Conservation (phyloP, 83 land plant species). For the Thuja plicata region DNA sequence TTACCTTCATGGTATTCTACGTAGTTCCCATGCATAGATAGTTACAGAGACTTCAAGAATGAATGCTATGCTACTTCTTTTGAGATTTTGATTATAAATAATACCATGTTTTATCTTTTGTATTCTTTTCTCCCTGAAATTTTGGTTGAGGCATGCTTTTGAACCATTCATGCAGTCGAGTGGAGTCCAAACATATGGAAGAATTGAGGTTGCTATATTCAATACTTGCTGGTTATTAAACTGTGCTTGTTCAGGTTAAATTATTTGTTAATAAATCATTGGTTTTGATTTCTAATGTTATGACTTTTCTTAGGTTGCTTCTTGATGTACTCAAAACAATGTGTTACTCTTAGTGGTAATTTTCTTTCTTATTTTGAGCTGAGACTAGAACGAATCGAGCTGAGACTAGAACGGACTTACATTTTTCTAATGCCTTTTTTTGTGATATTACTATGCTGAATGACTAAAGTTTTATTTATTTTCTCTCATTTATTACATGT, state of each 20-base stretch:
- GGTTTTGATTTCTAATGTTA: background rate
- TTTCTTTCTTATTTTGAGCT: background rate
- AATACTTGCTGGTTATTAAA: background rate
- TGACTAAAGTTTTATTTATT: background rate
- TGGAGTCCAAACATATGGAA: background rate
- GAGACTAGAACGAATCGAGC: background rate
- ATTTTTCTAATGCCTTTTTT: background rate
- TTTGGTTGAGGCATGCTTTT: too few species aligned
- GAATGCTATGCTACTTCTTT: background rate
- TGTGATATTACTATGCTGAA: background rate
- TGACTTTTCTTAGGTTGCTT: background rate
- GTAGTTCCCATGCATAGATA: constrained; percentile 33
- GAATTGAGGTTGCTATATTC: background rate
- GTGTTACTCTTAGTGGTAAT: background rate
- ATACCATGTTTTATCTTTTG: background rate
- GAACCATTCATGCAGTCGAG: background rate
- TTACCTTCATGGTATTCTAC: constrained; percentile 78
- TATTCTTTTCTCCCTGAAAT: background rate
- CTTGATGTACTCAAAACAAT: too few species aligned
- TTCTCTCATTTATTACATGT: too few species aligned
- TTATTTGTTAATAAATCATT: background rate
- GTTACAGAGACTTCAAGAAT: background rate
- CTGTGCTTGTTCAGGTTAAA: background rate
- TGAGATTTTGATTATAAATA: background rate
- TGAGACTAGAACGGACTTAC: background rate